Conservation (phyloP, 2,329 filamentous ascomycete genomes). For the Curvularia spicifera region DNA sequence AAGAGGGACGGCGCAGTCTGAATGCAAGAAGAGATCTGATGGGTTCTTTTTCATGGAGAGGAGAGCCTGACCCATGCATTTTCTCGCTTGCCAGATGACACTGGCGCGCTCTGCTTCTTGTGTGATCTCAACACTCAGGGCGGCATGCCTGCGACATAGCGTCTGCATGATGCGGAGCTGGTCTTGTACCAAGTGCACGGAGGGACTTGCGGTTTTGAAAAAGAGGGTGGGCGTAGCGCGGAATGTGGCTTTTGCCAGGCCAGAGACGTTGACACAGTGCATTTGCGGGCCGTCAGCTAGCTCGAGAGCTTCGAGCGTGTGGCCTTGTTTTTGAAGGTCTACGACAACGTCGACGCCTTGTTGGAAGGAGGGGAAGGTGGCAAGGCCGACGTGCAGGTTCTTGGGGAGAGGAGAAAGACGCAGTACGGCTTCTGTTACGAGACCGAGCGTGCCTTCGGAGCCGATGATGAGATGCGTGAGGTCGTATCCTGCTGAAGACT, state of each 20-base stretch:
- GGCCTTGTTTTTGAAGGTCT: slow-evolving; percentile 75
- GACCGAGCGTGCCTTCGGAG: slow-evolving; percentile 86
- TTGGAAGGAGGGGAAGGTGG: slow-evolving; percentile 67
- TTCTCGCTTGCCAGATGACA: slow-evolving; percentile 75
- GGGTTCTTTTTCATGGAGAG: slow-evolving; percentile 67
- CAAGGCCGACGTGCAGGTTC: slow-evolving; percentile 78
- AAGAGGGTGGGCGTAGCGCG: slow-evolving; percentile 73
- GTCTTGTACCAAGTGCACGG: slow-evolving; percentile 69
- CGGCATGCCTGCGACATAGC: slow-evolving; percentile 62
- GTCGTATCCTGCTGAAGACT: slow-evolving; percentile 90
- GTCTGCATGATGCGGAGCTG: slow-evolving; percentile 71
- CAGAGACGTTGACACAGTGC: slow-evolving; percentile 69
- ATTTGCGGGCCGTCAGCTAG: slow-evolving; percentile 89
- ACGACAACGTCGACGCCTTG: slow-evolving; percentile 78
- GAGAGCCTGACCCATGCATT: slow-evolving; percentile 73
- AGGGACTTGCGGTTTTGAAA: slow-evolving; percentile 73
- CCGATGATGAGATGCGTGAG: slow-evolving; percentile 87
- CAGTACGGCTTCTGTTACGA: slow-evolving; percentile 87
- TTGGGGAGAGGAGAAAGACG: slow-evolving; percentile 80
- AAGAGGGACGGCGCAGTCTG: slow-evolving; percentile 79
- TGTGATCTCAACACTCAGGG: slow-evolving; percentile 70
- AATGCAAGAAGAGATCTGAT: slow-evolving; percentile 70
- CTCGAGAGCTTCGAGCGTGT: slow-evolving; percentile 87
- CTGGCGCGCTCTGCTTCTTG: slow-evolving; percentile 64
- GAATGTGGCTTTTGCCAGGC: slow-evolving; percentile 60